Evolutionary conservation across 345 rosid species (phyloP).

Genomic region (Mallotus nudiflorus): DNA sequence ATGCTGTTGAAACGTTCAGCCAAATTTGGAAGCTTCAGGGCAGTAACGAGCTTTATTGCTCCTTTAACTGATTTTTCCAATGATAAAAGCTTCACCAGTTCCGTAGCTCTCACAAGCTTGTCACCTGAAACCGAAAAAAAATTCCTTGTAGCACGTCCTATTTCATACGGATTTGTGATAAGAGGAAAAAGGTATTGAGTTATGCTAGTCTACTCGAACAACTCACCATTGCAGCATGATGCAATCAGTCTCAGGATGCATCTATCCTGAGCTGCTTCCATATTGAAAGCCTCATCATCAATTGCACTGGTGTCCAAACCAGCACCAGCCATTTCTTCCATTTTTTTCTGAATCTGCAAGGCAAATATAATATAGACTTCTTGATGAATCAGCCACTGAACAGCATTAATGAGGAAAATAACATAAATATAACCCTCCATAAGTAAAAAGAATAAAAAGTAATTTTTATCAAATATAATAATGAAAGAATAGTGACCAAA

Average conservation of each 20-base stretch:
- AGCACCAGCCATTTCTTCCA: slow-evolving; percentile 50
- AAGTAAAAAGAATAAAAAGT: neutral
- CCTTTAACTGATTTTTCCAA: slow-evolving; percentile 82
- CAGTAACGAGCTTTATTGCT: slow-evolving; percentile 84
- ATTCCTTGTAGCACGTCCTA: neutral
- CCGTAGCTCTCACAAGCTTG: slow-evolving; percentile 76
- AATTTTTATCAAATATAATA: neutral
- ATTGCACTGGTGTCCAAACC: slow-evolving; percentile 58
- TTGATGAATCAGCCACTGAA: neutral
- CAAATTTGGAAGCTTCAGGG: slow-evolving; percentile 85
- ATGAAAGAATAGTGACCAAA: neutral
- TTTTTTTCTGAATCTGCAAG: slow-evolving; percentile 64
- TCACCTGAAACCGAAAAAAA: slow-evolving; percentile 54
- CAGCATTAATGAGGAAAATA: neutral
- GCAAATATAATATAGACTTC: too few species aligned
- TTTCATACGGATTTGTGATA: neutral
- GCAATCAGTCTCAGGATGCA: slow-evolving; percentile 87
- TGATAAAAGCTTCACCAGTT: slow-evolving; percentile 71
- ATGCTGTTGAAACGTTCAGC: slow-evolving; percentile 82
- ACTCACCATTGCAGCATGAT: slow-evolving; percentile 90
- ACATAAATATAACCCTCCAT: neutral
- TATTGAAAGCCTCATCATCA: slow-evolving; percentile 77
- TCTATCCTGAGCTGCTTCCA: slow-evolving; percentile 85
- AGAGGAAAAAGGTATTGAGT: neutral
- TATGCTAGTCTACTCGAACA: neutral